These are phyloP conservation scores for Hibiscus trionum DNA, from an alignment of 345 rosid species.

Conservation along the genomic window DNA sequence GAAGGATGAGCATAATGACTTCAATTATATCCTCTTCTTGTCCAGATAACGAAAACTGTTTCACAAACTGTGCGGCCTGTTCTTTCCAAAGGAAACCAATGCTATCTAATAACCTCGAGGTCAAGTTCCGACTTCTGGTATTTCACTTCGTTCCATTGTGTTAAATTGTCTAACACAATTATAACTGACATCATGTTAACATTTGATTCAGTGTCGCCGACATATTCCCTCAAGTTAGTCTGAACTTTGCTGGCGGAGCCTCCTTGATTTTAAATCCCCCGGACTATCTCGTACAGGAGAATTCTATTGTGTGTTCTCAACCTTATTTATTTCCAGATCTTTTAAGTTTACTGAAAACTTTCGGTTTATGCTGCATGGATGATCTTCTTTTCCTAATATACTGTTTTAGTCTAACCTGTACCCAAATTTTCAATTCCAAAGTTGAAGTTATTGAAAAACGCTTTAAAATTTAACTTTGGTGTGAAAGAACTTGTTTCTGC, in stretches of 20 bases:
- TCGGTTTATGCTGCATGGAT: neutral
- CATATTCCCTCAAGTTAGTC: conserved; percentile 79
- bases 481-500: neutral
- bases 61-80: conserved; percentile 50
- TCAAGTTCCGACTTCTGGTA: conserved; percentile 22
- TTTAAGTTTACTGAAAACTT: neutral
- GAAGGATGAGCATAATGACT: neutral
- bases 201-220: conserved; percentile 41
- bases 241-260: conserved; percentile 83
- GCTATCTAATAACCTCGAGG: conserved; percentile 65
- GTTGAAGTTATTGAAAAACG: neutral
- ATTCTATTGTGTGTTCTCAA: conserved; percentile 48
- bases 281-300: conserved; percentile 79
- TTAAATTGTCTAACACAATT: conserved; percentile 4
- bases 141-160: neutral
- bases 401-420: neutral
- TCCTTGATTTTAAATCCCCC: conserved; percentile 64
- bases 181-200: conserved; percentile 13
- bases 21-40: conserved; percentile 1
- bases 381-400: neutral
- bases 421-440: neutral
- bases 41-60: conserved; percentile 59
- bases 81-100: conserved; percentile 50
- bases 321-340: neutral
- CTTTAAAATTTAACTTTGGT: neutral